Evolutionary conservation across 495 filamentous ascomycete genomes (phyloP).

Genomic region (Jackrogersella multiformis): DNA sequence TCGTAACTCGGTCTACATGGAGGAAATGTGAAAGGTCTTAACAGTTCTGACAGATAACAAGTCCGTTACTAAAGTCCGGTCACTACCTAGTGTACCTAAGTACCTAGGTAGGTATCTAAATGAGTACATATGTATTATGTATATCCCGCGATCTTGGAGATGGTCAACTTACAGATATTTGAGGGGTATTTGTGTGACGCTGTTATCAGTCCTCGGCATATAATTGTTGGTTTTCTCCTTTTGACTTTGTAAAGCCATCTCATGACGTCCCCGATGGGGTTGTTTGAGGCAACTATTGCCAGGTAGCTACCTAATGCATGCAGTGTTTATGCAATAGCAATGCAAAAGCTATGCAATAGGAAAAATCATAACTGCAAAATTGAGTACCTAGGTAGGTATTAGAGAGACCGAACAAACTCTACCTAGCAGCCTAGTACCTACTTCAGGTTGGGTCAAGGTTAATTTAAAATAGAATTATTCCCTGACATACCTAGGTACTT

Average conservation of each 20-base stretch:
- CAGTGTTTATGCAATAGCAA: not conserved
- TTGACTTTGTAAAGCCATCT: not conserved
- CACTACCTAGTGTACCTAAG: too few species aligned
- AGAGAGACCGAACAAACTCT: not conserved
- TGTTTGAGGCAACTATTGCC: too few species aligned
- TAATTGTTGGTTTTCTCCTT: not conserved
- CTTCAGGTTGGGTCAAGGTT: not conserved
- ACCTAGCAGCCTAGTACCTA: too few species aligned
- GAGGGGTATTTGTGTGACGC: slow-evolving; percentile 5
- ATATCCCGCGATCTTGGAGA: slow-evolving; percentile 1
- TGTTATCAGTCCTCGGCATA: slow-evolving; percentile 4
- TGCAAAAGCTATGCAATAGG: slow-evolving; percentile 3
- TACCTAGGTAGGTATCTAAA: too few species aligned
- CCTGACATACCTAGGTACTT: too few species aligned
- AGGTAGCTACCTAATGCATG: too few species aligned
- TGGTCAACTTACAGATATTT: not conserved
- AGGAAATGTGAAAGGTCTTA: not conserved
- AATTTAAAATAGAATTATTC: slow-evolving; percentile 12
- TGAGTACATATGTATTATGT: not conserved
- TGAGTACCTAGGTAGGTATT: not conserved
- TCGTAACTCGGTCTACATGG: not conserved
- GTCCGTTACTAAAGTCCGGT: not conserved
- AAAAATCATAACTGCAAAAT: too few species aligned
- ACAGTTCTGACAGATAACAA: too few species aligned
- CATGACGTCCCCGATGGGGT: slow-evolving; percentile 2